Percentiles rank a stretch among this genome's conserved stretches.
Evolutionary conservation across 257 asterid species (phyloP).

Genomic region (Penstemon davidsonii): DNA sequence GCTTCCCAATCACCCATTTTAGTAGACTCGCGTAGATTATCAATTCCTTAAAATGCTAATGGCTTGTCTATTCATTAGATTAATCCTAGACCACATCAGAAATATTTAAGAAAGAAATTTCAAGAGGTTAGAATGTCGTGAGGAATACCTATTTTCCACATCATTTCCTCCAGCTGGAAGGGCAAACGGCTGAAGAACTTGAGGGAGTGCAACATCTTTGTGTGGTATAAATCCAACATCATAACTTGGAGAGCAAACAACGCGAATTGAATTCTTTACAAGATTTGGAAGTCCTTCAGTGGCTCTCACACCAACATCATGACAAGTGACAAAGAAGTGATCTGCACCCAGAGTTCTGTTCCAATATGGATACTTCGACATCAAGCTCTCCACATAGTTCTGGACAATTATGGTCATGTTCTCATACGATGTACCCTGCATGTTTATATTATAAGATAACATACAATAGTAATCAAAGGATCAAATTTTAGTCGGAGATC

Average conservation of each 20-base stretch:
- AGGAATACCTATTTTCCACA: conserved; percentile 69
- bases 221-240: conserved; percentile 98
- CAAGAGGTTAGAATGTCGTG: too few relatives aligned
- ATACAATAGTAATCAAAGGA: too few relatives aligned
- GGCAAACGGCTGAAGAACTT: conserved; percentile 97
- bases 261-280: conserved; percentile 94
- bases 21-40: too few relatives aligned
- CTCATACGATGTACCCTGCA: conserved; percentile 96
- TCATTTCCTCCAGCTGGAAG: conserved; percentile 98
- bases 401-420: conserved; percentile 91
- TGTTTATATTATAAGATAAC: neutral
- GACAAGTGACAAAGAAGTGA: conserved; percentile 96
- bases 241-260: conserved; percentile 98
- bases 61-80: too few relatives aligned
- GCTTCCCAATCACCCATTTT: too few relatives aligned
- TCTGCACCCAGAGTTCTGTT: conserved; percentile 97
- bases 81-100: too few relatives aligned
- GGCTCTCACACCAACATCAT: conserved; percentile 99
- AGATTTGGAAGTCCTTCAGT: conserved; percentile 95
- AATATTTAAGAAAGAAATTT: neutral
- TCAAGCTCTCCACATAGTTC: conserved; percentile 80
- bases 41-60: too few relatives aligned
- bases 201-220: conserved; percentile 97
- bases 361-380: conserved; percentile 84
- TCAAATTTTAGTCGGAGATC: too few relatives aligned